phyloP scores from a whole-genome alignment of 2,329 filamentous ascomycete genomes.

The Shiraia sp. region DNA sequence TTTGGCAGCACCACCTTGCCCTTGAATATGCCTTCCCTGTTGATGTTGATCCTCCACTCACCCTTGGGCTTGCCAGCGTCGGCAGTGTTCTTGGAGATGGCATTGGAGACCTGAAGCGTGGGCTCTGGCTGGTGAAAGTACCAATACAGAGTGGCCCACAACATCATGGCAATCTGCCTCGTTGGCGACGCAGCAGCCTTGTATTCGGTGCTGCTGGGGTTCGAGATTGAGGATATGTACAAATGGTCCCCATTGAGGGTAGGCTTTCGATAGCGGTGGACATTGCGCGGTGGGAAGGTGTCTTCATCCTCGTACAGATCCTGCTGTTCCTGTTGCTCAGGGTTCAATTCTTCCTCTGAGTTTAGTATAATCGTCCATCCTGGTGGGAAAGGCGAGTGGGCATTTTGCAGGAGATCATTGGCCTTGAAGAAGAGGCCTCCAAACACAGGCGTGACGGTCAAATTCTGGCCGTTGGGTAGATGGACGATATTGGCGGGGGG shows the following conservation, averaged over 20 bases:
- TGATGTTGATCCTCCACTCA: constrained; percentile 85
- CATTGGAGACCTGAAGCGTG: constrained; percentile 63
- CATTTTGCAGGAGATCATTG: constrained; percentile 67
- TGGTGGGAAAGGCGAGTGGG: constrained; percentile 71
- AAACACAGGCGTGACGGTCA: constrained; percentile 83
- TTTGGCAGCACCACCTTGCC: constrained; percentile 83
- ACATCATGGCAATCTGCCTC: constrained; percentile 92
- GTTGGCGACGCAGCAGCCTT: constrained; percentile 80
- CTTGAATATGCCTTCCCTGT: constrained; percentile 84
- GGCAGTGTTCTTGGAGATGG: constrained; percentile 66
- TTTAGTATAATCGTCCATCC: constrained; percentile 91
- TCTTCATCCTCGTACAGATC: constrained; percentile 40
- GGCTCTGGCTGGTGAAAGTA: constrained; percentile 92
- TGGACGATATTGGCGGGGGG: constrained; percentile 58
- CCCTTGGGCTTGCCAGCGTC: constrained; percentile 73
- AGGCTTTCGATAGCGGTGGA: constrained; percentile 71
- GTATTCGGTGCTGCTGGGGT: constrained; percentile 78
- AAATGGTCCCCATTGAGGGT: constrained; percentile 79
- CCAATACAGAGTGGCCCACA: constrained; percentile 94
- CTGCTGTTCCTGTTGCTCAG: constrained; percentile 32
- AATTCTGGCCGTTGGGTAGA: constrained; percentile 84
- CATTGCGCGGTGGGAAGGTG: constrained; percentile 43
- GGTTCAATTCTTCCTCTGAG: constrained; percentile 57
- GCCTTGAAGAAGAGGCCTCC: constrained; percentile 90
- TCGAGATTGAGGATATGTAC: constrained; percentile 90